Evolutionary conservation across 1,284 basidiomycete species (phyloP), one percentile per base, ranked within the genome.

Genomic region (Apiotrichum gracile): DNA sequence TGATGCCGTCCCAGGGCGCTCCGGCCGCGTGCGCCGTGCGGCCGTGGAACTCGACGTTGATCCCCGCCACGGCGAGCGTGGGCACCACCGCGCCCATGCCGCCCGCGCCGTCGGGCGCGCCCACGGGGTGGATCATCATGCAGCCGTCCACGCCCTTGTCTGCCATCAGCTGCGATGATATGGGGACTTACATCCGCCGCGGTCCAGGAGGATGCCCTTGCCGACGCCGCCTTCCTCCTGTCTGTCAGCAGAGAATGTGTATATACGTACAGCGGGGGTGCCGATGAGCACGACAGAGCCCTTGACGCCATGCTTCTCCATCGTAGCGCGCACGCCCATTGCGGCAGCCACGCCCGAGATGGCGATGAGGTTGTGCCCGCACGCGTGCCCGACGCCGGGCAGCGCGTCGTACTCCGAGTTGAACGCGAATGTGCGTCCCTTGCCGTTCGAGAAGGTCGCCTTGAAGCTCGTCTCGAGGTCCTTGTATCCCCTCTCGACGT

Each of bases 211-310:
- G 39, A 80, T 78, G 48, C 85, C 79, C 74, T 93, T 92, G 24
- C 90, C 89, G 19, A 81, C 85, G 3, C 85, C 87, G 16, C 77
- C 78, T 73, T 92, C 90, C 73, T 92, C 90, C 47, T 48, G 35
- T 5, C 16, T 12, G 37, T 39, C 35, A 38, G 35, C 26, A 8
- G 25, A 3, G 14, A 4, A 2, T 16, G 8, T 22, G 5, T 5
- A 3, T 12, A 26, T 3, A 37, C 49, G 12, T 27, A 42, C 40
- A 19, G 86, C 90, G 53, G 91, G 90, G 4, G 91, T 93, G 21
- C 91, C 90, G 6, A 93, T 78, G 27, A 93, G 78, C 42, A 91
- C 76, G 16, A 93, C 78, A 49, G 80, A 86, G 1, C 88, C 91
- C 2, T 83, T 65, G 29, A 88, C 78, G 62, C 83, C 72, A 62